Evolutionary conservation across 192 early-diverging fungal genomes (phyloP), one percentile per base, ranked within the genome.

Genomic region (Dissophora globulifera): DNA sequence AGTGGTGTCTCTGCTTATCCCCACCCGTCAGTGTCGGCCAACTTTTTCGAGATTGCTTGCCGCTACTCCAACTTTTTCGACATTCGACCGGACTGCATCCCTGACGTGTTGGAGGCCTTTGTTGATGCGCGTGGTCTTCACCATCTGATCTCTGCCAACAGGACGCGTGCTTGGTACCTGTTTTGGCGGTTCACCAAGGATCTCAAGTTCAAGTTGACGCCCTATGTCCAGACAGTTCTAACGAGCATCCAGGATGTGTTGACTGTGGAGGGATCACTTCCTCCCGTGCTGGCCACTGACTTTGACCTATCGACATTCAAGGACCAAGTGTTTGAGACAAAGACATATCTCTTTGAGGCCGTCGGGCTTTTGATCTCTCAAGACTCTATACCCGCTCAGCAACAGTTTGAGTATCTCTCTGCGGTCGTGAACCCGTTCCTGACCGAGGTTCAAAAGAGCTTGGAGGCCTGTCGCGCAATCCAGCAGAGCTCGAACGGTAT

Each of bases 311-410:
- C 79, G 29, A 78, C 66, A 2, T 80, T 75, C 65, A 83, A 87
- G 48, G 74, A 84, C 19, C 69, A 79, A 27, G 68, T 79, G n/a
- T 79, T 78, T 58, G 84, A 86, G 22, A 82, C 88, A 50, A 95
- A 97, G 78, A 69, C 93, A 26, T 96, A 92, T 78, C 69, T 97
- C 33, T 97, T 95, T 83, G 96, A 98, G 78, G 89, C 94, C 9
- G 93, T 92, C 60, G 96, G 96, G n/a, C 85, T 91, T 42, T 81
- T 97, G 78, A 96, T 97, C 71, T 91, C 96, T n/a, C 79, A 88
- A 25, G 88, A 92, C 16, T 80, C 66, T 57, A 80, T 94, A 47
- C 84, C 90, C 42, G 75, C 83, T 32, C 80, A 83, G 35, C 87
- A 88, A 50, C 94, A 95, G 83, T 85, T 87, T 62, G 86, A 93